phyloP scores from a whole-genome alignment of 1,139 yeast species.

The Petasospora fabianii region DNA sequence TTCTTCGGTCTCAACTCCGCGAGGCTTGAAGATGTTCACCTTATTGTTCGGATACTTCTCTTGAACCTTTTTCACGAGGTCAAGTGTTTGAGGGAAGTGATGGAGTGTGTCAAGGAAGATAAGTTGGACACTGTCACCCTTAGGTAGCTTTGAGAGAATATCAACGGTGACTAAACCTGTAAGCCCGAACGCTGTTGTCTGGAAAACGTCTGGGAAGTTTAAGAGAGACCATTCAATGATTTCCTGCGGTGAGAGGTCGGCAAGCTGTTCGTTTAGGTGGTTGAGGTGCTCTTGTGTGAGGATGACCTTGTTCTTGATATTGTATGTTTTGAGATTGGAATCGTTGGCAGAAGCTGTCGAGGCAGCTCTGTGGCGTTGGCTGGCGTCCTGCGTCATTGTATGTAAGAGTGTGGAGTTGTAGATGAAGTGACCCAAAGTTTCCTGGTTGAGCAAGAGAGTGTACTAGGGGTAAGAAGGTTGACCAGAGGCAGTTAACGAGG shows the following conservation, averaged over 20 bases:
- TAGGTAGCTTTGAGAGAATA: constrained; percentile 59
- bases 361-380: not conserved
- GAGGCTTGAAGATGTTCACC: constrained; percentile 55
- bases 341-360: not conserved
- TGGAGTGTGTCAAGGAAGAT: constrained; percentile 88
- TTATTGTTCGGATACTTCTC: constrained; percentile 46
- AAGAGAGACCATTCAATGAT: constrained; percentile 76
- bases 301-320: constrained; percentile 26
- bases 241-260: constrained; percentile 59
- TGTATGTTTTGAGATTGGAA: constrained; percentile 9
- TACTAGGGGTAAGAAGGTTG: too few relatives aligned
- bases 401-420: not conserved
- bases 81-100: constrained; percentile 89
- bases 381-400: constrained; percentile 1
- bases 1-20: constrained; percentile 48
- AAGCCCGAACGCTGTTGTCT: constrained; percentile 93
- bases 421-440: not conserved
- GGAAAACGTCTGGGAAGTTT: constrained; percentile 79
- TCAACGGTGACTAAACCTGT: constrained; percentile 89
- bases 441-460: too few relatives aligned
- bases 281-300: constrained; percentile 49
- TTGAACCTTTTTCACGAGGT: constrained; percentile 60
- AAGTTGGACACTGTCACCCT: constrained; percentile 55
- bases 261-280: constrained; percentile 60
- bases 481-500: too few relatives aligned